phyloP scores from a whole-genome alignment of 352 stramenopile species.

The Plasmopara viticola region DNA sequence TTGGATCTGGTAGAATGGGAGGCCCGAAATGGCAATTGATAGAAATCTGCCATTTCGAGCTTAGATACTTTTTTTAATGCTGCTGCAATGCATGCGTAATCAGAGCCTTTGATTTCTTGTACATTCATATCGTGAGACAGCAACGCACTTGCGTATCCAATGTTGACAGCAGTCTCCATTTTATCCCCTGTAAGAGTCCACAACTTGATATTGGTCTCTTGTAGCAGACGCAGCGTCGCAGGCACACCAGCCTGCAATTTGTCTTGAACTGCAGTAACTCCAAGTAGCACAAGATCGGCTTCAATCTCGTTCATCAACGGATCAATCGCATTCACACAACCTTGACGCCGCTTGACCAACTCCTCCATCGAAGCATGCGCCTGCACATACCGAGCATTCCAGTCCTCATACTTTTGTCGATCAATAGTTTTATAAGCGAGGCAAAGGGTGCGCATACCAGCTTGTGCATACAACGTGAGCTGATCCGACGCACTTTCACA shows the following conservation, averaged over 20 bases:
- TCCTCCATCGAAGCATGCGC: conserved; percentile 63
- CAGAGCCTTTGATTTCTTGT: conserved; percentile 49
- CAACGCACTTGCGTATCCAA: conserved; percentile 88
- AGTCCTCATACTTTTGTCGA: conserved; percentile 42
- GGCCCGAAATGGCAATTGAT: conserved; percentile 10
- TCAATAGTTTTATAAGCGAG: conserved; percentile 59
- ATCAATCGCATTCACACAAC: conserved; percentile 61
- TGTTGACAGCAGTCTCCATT: conserved; percentile 93
- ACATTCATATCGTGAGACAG: conserved; percentile 77
- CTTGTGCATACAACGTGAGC: conserved; percentile 58
- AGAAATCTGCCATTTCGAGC: conserved; percentile 2
- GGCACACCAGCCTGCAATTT: conserved; percentile 89
- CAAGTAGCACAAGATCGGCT: conserved; percentile 65
- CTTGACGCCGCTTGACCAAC: conserved; percentile 62
- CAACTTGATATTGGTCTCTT: conserved; percentile 89
- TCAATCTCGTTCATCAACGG: conserved; percentile 82
- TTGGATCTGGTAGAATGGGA: conserved; percentile 5
- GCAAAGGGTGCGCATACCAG: conserved; percentile 74
- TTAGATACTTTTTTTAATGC: conserved; percentile 43
- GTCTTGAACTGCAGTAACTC: conserved; percentile 91
- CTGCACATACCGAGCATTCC: conserved; percentile 48
- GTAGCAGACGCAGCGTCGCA: conserved; percentile 76
- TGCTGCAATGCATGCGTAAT: conserved; percentile 50
- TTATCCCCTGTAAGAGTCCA: conserved; percentile 95
- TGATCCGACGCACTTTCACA: conserved; percentile 33